phyloP scores from a whole-genome alignment of 768 basidiomycete species.

The Hortiboletus campestris region DNA sequence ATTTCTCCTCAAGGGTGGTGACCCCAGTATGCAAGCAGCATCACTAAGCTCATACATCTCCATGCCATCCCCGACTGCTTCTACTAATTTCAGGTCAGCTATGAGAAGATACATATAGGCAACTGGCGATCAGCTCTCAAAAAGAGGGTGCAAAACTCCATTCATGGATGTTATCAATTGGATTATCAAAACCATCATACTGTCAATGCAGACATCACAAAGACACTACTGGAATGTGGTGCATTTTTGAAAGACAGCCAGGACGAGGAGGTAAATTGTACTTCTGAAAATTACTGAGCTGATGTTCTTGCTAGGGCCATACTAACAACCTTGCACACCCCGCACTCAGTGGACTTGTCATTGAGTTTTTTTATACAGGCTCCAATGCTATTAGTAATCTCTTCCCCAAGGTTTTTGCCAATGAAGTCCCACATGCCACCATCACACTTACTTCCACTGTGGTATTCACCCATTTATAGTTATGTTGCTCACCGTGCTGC shows the following conservation, averaged over 20 bases:
- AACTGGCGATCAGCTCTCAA: too few relatives aligned
- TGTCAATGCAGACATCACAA: neutral
- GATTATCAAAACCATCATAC: neutral
- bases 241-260: neutral
- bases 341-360: neutral
- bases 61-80: too few relatives aligned
- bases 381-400: neutral
- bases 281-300: too few relatives aligned
- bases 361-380: constrained; percentile 9
- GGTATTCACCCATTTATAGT: too few relatives aligned
- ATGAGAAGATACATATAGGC: too few relatives aligned
- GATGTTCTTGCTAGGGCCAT: neutral
- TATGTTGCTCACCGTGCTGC: too few relatives aligned
- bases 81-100: too few relatives aligned
- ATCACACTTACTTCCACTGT: neutral
- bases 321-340: constrained; percentile 7
- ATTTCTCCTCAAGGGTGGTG: neutral
- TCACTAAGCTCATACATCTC: neutral
- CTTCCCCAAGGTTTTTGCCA: constrained; percentile 1
- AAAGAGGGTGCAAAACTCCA: neutral
- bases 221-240: neutral
- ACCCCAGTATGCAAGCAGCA: neutral
- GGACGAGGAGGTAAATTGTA: neutral
- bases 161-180: neutral
- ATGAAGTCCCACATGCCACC: neutral